Evolutionary conservation across 495 filamentous ascomycete species (phyloP).

Genomic region (Tuber magnatum): DNA sequence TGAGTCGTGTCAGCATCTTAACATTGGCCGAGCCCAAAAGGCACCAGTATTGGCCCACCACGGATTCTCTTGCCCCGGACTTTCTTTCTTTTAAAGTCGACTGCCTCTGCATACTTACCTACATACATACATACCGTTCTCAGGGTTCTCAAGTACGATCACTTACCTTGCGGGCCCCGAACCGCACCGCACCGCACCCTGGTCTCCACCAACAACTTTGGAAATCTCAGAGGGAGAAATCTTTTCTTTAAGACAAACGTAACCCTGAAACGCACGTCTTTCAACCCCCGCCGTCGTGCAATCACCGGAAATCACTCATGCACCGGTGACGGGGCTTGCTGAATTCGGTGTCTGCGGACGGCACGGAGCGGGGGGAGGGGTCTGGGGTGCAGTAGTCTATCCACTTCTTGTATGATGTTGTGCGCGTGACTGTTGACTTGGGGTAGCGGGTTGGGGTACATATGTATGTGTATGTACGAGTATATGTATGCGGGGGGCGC

Average conservation of each 20-base stretch:
- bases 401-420: neutral
- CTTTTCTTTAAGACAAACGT: neutral
- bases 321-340: neutral
- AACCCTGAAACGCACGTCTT: neutral
- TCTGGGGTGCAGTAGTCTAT: neutral
- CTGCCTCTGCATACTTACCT: neutral
- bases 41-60: neutral
- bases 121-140: neutral
- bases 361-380: neutral
- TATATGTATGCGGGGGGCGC: neutral
- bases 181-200: neutral
- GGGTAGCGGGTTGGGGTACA: neutral
- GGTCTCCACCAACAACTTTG: neutral
- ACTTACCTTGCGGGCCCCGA: neutral
- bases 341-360: neutral
- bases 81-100: neutral
- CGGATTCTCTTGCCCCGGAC: neutral
- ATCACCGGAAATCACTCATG: neutral
- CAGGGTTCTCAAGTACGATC: neutral
- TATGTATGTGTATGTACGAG: neutral
- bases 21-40: neutral
- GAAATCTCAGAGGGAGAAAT: neutral
- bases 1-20: neutral
- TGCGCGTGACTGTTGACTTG: neutral
- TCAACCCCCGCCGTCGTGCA: neutral